phyloP scores from a whole-genome alignment of 139 green algal genomes.

The Coelastrella sp. region DNA sequence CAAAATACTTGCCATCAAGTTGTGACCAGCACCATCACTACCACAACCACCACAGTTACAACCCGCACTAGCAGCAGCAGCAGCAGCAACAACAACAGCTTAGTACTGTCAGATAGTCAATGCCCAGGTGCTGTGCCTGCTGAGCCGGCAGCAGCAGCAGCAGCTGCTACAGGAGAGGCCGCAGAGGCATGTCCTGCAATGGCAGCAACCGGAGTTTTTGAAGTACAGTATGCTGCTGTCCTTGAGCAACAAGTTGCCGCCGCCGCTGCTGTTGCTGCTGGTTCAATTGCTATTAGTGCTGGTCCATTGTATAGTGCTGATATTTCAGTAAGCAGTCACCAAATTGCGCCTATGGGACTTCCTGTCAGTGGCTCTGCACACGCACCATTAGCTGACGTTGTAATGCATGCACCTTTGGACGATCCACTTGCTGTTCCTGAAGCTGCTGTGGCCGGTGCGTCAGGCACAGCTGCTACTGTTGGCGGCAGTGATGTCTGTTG shows the following conservation, averaged over 20 bases:
- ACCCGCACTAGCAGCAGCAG: conserved; percentile 9
- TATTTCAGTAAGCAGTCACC: neutral
- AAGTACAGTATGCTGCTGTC: too few relatives aligned
- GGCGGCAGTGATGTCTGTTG: neutral
- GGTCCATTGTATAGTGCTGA: neutral
- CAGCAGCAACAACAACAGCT: conserved; percentile 14
- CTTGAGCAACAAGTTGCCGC: too few relatives aligned
- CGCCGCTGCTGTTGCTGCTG: too few relatives aligned
- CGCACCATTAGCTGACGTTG: too few relatives aligned
- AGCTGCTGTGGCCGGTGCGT: neutral
- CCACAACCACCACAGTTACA: neutral
- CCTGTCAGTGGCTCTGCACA: too few relatives aligned
- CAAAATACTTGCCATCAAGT: neutral
- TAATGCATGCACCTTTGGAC: too few relatives aligned
- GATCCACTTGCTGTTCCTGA: too few relatives aligned
- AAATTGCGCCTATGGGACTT: too few relatives aligned
- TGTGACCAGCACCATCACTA: conserved; percentile 9
- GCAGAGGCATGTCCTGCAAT: too few relatives aligned
- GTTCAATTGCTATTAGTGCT: neutral
- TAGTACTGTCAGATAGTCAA: neutral
- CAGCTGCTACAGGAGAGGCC: too few relatives aligned
- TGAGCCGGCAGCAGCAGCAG: neutral
- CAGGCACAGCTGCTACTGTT: too few relatives aligned
- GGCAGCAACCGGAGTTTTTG: too few relatives aligned
- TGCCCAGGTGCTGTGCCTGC: neutral